Evolutionary conservation across 2,329 filamentous ascomycete genomes (phyloP).

Genomic region (Chrysoporthe cubensis): DNA sequence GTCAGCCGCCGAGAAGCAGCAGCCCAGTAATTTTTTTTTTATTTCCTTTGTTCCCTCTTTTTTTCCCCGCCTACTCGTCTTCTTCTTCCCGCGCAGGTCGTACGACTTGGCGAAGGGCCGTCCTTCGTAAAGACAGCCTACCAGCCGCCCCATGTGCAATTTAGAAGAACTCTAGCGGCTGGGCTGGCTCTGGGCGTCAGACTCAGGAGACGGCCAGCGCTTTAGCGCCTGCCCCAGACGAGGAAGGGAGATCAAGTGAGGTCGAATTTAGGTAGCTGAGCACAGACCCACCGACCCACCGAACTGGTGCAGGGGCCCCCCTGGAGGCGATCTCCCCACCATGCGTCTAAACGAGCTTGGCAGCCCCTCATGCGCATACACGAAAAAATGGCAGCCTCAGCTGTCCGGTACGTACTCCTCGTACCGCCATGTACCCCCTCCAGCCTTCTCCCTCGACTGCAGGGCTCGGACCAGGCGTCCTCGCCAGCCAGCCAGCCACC

Average conservation of each 20-base stretch:
- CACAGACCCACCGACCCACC: neutral
- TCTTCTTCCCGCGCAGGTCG: neutral
- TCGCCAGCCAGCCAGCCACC: neutral
- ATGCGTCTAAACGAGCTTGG: slow-evolving; percentile 10
- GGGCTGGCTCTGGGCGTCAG: neutral
- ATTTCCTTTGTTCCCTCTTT: neutral
- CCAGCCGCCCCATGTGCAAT: slow-evolving; percentile 1
- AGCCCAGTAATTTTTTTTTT: neutral
- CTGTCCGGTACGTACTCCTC: neutral
- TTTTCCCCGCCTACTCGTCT: no score
- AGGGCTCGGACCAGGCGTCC: neutral
- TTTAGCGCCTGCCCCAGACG: neutral
- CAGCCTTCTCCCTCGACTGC: neutral
- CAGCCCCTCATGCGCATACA: slow-evolving; percentile 6
- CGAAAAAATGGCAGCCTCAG: neutral
- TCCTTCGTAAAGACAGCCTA: neutral
- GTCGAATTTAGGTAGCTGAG: slow-evolving; percentile 19
- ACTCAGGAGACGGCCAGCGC: neutral
- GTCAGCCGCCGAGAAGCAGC: neutral
- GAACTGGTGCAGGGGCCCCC: neutral
- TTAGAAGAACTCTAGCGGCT: neutral
- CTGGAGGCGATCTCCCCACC: slow-evolving; percentile 1
- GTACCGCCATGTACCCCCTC: neutral
- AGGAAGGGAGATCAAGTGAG: slow-evolving; percentile 13
- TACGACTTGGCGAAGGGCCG: neutral